phyloP scores from a whole-genome alignment of 768 basidiomycete genomes.

The Thelephora ganbajun region DNA sequence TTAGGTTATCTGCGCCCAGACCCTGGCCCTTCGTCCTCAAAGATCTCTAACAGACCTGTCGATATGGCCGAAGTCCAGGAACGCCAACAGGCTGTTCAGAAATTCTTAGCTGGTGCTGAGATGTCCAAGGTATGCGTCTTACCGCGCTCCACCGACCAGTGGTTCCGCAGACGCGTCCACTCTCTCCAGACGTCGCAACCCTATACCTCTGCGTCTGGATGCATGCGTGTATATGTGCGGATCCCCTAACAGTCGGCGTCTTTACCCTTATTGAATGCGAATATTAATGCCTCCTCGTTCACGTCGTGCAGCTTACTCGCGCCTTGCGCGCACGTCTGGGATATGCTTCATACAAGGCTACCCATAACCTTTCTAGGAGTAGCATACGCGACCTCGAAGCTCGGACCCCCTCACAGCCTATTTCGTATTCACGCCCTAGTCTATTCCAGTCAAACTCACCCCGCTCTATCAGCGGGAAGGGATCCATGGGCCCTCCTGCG shows the following conservation, averaged over 20 bases:
- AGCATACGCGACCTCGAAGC: conserved; percentile 62
- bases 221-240: not conserved
- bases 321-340: conserved; percentile 68
- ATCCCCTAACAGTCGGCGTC: conserved; percentile 5
- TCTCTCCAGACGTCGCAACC: not conserved
- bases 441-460: conserved; percentile 31
- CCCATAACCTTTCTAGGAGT: conserved; percentile 52
- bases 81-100: conserved; percentile 55
- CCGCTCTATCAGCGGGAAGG: conserved; percentile 12
- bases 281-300: conserved; percentile 11
- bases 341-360: conserved; percentile 77
- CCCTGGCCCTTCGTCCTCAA: conserved; percentile 23
- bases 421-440: conserved; percentile 12
- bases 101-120: conserved; percentile 68
- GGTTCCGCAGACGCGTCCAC: conserved; percentile 15
- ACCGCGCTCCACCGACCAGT: conserved; percentile 28
- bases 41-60: conserved; percentile 23
- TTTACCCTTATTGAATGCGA: not conserved
- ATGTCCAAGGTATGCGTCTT: conserved; percentile 47
- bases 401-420: conserved; percentile 31
- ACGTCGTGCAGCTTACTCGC: conserved; percentile 53
- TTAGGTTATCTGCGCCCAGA: conserved; percentile 40
- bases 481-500: conserved; percentile 17
- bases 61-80: conserved; percentile 37
- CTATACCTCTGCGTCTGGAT: not conserved